Percentiles rank a stretch among this genome's conserved stretches.
Evolutionary conservation across 768 basidiomycete species (phyloP).

Genomic region (Paxillus rubicundulus): DNA sequence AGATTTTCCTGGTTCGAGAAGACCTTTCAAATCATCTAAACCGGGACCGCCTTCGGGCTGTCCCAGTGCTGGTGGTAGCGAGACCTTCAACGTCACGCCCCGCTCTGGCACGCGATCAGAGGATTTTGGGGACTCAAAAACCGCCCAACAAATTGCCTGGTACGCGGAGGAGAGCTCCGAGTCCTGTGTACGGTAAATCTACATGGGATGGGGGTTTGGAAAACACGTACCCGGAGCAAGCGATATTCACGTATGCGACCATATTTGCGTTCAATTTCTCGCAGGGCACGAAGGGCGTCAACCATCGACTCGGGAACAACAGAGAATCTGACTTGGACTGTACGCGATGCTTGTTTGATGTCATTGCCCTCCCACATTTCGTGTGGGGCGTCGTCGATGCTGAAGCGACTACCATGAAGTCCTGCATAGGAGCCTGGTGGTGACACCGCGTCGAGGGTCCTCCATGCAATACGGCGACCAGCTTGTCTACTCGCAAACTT

Average conservation of each 20-base stretch:
- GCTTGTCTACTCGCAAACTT: constrained; percentile 4
- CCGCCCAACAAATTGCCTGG: constrained; percentile 40
- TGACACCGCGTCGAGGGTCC: not conserved
- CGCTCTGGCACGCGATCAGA: constrained; percentile 33
- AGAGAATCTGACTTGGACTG: constrained; percentile 42
- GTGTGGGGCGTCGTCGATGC: constrained; percentile 25
- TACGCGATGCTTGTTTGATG: constrained; percentile 15
- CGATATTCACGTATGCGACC: constrained; percentile 46
- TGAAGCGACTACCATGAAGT: constrained; percentile 11
- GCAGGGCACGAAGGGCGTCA: constrained; percentile 51
- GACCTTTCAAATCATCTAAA: constrained; percentile 28
- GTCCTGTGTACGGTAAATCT: constrained; percentile 38
- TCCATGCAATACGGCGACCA: constrained; percentile 2
- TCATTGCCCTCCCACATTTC: constrained; percentile 11
- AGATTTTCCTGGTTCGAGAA: constrained; percentile 22
- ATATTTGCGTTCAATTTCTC: constrained; percentile 54
- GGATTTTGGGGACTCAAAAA: constrained; percentile 46
- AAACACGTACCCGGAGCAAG: constrained; percentile 38
- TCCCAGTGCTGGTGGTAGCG: constrained; percentile 21
- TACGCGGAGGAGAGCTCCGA: constrained; percentile 44
- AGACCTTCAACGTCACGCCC: constrained; percentile 33
- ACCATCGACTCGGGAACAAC: constrained; percentile 42
- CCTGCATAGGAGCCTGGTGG: not conserved
- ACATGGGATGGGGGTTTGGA: not conserved
- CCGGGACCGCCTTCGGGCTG: constrained; percentile 33